Conservation (phyloP, 1,139 yeast genomes). For the Lodderomyces beijingensis region DNA sequence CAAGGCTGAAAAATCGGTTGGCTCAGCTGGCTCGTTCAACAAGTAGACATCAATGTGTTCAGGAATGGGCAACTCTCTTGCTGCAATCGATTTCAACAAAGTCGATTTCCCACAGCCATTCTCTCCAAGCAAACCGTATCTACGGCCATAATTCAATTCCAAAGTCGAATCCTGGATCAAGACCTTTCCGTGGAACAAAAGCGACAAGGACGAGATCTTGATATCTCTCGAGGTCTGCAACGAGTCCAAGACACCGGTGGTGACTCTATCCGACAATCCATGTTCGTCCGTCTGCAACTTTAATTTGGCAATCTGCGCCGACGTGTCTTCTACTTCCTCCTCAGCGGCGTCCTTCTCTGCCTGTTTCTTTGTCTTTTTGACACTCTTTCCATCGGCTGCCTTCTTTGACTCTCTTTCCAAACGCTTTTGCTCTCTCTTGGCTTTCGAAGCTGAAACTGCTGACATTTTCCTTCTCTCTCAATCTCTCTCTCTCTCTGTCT, state of each 20-base stretch:
- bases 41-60: constrained; percentile 86
- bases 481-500: background rate
- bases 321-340: constrained; percentile 57
- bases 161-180: constrained; percentile 85
- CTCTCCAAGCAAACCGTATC: constrained; percentile 95
- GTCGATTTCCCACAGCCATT: constrained; percentile 99
- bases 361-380: constrained; percentile 58
- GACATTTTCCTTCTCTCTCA: constrained; percentile 26
- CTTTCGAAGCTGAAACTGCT: constrained; percentile 78
- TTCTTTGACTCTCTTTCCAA: constrained; percentile 59
- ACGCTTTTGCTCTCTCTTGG: constrained; percentile 91
- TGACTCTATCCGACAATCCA: constrained; percentile 94
- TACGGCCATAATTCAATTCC: constrained; percentile 95
- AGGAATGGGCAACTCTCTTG: constrained; percentile 95
- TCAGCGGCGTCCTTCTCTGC: constrained; percentile 56
- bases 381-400: constrained; percentile 69
- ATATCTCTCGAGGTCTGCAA: constrained; percentile 89
- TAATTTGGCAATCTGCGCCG: constrained; percentile 76
- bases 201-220: constrained; percentile 83
- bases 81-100: constrained; percentile 85
- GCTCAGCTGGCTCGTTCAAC: constrained; percentile 95
- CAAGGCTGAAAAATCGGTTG: constrained; percentile 85
- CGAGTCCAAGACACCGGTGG: constrained; percentile 94
- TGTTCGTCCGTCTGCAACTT: constrained; percentile 90
- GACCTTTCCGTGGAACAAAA: constrained; percentile 96